Evolutionary conservation across 306 rosid species (phyloP).

Genomic region (Cicer cuneatum): DNA sequence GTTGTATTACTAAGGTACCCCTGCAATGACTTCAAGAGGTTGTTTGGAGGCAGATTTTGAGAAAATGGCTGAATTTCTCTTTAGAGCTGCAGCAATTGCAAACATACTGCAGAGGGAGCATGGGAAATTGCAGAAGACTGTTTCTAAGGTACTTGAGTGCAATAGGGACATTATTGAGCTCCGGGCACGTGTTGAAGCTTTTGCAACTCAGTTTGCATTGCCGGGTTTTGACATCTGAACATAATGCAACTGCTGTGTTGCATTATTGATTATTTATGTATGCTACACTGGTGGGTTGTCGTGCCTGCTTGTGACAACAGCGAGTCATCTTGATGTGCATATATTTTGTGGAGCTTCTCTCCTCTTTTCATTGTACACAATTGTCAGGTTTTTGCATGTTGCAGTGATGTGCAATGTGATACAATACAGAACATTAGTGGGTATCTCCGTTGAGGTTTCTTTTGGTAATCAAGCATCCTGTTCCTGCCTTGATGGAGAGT

Average conservation of each 20-base stretch:
- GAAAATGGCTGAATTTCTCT: slow-evolving; percentile 80
- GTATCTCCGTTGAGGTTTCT: slow-evolving; percentile 40
- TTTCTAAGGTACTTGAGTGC: slow-evolving; percentile 61
- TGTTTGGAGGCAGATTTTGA: slow-evolving; percentile 93
- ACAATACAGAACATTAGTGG: slow-evolving; percentile 33
- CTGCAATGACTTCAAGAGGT: slow-evolving; percentile 98
- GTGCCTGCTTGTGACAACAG: slow-evolving; percentile 35
- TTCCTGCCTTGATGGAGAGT: slow-evolving; percentile 43
- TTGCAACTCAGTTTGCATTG: slow-evolving; percentile 89
- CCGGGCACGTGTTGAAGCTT: slow-evolving; percentile 70
- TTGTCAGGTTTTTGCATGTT: slow-evolving; percentile 41
- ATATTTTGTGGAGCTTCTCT: slow-evolving; percentile 36
- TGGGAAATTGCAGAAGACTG: slow-evolving; percentile 66
- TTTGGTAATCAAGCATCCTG: slow-evolving; percentile 47
- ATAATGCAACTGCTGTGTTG: slow-evolving; percentile 38
- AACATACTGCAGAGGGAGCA: slow-evolving; percentile 66
- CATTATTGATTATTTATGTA: slow-evolving; percentile 35
- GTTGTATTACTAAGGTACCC: slow-evolving; percentile 69
- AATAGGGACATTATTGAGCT: slow-evolving; percentile 80
- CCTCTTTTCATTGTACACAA: slow-evolving; percentile 33
- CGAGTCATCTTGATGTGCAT: slow-evolving; percentile 40
- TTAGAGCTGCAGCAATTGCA: slow-evolving; percentile 80
- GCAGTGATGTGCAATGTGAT: slow-evolving; percentile 41
- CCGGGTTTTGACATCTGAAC: slow-evolving; percentile 79
- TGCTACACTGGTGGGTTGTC: slow-evolving; percentile 34